Percentiles rank a stretch among this genome's conserved stretches.
These are phyloP conservation scores for Diaporthe helianthi DNA, from an alignment of 2,329 filamentous ascomycete genomes.

Conservation along the genomic window DNA sequence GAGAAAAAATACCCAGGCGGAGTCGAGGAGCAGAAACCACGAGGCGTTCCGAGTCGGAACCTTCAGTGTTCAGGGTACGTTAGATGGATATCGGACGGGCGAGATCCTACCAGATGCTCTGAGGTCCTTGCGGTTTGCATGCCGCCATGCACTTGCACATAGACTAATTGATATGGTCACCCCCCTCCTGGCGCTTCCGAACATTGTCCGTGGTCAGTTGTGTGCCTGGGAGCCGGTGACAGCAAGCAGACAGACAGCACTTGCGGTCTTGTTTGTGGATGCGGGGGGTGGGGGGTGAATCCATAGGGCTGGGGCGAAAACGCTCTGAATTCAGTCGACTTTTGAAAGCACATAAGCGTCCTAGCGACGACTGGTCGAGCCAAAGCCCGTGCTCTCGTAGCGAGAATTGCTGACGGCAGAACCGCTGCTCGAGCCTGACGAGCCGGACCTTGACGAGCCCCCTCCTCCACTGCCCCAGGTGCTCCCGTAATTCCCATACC, in stretches of 20 bases:
- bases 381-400: slow-evolving; percentile 76
- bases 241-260: neutral
- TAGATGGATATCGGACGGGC: slow-evolving; percentile 26
- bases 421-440: slow-evolving; percentile 44
- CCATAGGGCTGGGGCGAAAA: neutral
- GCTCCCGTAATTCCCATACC: slow-evolving; percentile 43
- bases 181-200: neutral
- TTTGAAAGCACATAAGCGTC: neutral
- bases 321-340: neutral
- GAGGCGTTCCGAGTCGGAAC: slow-evolving; percentile 27
- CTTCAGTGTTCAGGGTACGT: slow-evolving; percentile 26
- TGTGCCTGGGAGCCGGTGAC: neutral
- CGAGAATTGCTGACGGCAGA: slow-evolving; percentile 49
- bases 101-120: slow-evolving; percentile 11
- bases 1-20: slow-evolving; percentile 31
- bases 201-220: neutral
- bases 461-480: slow-evolving; percentile 42
- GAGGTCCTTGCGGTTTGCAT: slow-evolving; percentile 10
- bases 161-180: slow-evolving; percentile 32
- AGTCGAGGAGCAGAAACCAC: slow-evolving; percentile 18
- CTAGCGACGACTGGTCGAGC: slow-evolving; percentile 68
- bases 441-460: slow-evolving; percentile 45
- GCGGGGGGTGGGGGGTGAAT: too few species aligned
- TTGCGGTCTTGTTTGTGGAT: too few species aligned
- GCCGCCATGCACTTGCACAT: slow-evolving; percentile 31